phyloP scores from a whole-genome alignment of 2,329 filamentous ascomycete genomes.

The Didymella arachidicola region DNA sequence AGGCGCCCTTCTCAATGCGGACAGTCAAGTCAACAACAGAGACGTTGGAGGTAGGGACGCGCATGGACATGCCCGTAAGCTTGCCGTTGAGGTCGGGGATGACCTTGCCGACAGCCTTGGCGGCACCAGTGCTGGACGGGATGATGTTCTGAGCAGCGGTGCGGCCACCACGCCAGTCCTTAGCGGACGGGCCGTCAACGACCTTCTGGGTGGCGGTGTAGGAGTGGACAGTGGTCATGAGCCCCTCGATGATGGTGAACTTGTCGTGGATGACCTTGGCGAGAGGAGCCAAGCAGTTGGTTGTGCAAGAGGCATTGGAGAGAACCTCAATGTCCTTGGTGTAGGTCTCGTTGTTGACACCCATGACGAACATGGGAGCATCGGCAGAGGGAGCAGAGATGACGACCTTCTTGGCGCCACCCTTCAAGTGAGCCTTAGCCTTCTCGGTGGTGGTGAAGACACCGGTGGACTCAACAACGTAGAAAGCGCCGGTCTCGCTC shows the following conservation, averaged over 20 bases:
- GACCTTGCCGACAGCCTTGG: constrained; percentile 99
- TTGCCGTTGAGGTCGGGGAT: constrained; percentile 98
- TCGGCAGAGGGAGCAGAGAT: constrained; percentile 91
- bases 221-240: constrained; percentile 99
- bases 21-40: constrained; percentile 97
- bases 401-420: constrained; percentile 93
- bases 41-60: constrained; percentile 98
- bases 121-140: constrained; percentile 97
- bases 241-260: constrained; percentile 95
- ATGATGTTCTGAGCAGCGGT: constrained; percentile 99
- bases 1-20: constrained; percentile 89
- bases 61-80: constrained; percentile 99
- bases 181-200: constrained; percentile 94
- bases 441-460: constrained; percentile 99
- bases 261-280: constrained; percentile 99
- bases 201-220: constrained; percentile 99
- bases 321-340: constrained; percentile 89
- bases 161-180: constrained; percentile 99
- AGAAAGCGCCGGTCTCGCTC: constrained; percentile 84
- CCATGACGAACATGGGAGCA: constrained; percentile 99
- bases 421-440: constrained; percentile 91
- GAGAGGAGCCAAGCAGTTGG: constrained; percentile 99
- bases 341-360: constrained; percentile 96
- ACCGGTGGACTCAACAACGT: constrained; percentile 97
- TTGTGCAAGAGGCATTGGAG: constrained; percentile 99